phyloP scores from a whole-genome alignment of 1,284 basidiomycete genomes.

The Grifola frondosa region DNA sequence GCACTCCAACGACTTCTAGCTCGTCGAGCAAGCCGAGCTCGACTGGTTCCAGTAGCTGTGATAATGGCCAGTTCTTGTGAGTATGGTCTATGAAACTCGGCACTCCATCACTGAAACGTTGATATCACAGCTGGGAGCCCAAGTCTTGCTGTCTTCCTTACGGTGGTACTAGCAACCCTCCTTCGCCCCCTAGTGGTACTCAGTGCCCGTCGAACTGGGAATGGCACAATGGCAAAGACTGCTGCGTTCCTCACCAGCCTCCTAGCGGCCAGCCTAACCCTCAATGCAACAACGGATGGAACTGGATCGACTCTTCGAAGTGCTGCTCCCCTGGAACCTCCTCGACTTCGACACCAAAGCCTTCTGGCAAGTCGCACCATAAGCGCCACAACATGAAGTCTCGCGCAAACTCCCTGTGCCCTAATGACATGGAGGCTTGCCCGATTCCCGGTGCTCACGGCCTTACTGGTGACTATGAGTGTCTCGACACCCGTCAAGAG shows the following conservation, averaged over 20 bases:
- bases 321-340: conserved; percentile 44
- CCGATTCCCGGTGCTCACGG: conserved; percentile 45
- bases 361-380: conserved; percentile 31
- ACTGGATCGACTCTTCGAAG: conserved; percentile 42
- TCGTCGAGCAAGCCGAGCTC: background rate
- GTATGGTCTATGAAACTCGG: background rate
- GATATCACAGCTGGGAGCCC: conserved; percentile 12
- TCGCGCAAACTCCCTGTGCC: conserved; percentile 49
- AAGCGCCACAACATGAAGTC: conserved; percentile 39
- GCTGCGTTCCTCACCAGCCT: conserved; percentile 45
- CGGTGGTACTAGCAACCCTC: conserved; percentile 45
- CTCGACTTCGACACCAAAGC: conserved; percentile 37
- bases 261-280: conserved; percentile 41
- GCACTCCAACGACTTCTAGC: background rate
- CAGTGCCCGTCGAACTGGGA: conserved; percentile 41
- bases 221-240: conserved; percentile 39
- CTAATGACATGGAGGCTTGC: conserved; percentile 58
- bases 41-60: background rate
- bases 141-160: conserved; percentile 49
- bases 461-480: conserved; percentile 55
- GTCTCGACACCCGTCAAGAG: conserved; percentile 54
- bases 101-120: too few relatives aligned
- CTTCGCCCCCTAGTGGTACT: conserved; percentile 47
- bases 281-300: conserved; percentile 47
- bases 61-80: background rate